Base-by-base conservation (phyloP, 192 early-diverging fungal species). In the Backusella mclennaniae region DNA sequence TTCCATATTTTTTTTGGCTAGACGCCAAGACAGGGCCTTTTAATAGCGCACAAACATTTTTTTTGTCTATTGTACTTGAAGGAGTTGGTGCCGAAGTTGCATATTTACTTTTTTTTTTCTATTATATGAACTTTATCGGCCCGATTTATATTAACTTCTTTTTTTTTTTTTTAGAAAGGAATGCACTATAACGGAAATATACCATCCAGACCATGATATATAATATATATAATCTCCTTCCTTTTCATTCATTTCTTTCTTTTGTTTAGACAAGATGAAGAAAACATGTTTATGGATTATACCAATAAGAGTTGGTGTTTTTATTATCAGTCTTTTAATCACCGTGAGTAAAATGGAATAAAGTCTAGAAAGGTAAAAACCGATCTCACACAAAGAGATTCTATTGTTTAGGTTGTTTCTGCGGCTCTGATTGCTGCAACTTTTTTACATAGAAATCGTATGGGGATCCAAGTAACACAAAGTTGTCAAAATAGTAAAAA, bases 371-470 rank as follows among this genome's bases (percentile, higher is more conserved):
- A 66, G 14, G 21, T 14, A 15, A 66, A 66, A 17, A 12, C 19
- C 66, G 52, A 29, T 66, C 21, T 49, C 33, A 66, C 39, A 38
- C 26, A 71, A 6, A 71, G 26, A 26, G 8, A 59, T 36, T 52
- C 33, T 15, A 36, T 44, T 71, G 26, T 15, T 66, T 71, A 81
- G 75, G 41, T 73, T 4, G 71, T 77, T 21, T 76, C 79, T 14
- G 42, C 59, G 44, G 39, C 42, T 26, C 52, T 81, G 35, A 39
- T 81, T n/a, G 72, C 67, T 46, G 52, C 63, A 8, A 81, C 79
- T 17, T 74, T 80, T 59, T 63, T 66, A 77, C 63, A 80, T 42
- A 80, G 76, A 71, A 80, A 80, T 63, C 79, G 79, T 77, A 80
- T 77, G 74, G 44, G 1, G 21, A 15, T 29, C 26, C 26, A n/a